phyloP scores from a whole-genome alignment of 2,329 filamentous ascomycete species.

The Penicillium sp. region DNA sequence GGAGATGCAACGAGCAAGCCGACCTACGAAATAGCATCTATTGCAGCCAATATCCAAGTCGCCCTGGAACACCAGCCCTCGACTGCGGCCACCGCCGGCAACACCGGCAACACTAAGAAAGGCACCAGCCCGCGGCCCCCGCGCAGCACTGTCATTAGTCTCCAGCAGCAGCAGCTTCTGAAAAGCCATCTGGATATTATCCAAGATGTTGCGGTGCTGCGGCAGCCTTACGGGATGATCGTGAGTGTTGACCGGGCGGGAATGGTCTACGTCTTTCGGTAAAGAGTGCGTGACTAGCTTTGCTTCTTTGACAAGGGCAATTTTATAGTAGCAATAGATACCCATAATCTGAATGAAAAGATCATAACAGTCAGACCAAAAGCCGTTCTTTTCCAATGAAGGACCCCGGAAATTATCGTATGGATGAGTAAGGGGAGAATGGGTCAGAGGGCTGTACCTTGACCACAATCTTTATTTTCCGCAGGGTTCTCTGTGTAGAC shows the following conservation, averaged over 20 bases:
- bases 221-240: constrained; percentile 89
- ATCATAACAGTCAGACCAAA: not conserved
- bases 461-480: no score
- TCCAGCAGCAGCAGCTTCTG: constrained; percentile 82
- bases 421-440: no score
- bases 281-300: not conserved
- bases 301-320: not conserved
- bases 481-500: no score
- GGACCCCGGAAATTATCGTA: not conserved
- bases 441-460: no score
- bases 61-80: constrained; percentile 63
- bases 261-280: constrained; percentile 80
- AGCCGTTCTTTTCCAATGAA: not conserved
- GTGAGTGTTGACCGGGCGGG: constrained; percentile 86
- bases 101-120: constrained; percentile 30
- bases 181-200: constrained; percentile 85
- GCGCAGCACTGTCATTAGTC: constrained; percentile 78
- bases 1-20: constrained; percentile 52
- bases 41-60: constrained; percentile 63
- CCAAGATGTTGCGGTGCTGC: constrained; percentile 81
- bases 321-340: not conserved
- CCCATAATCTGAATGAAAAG: not conserved
- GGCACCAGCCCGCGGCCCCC: constrained; percentile 53
- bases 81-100: constrained; percentile 17
- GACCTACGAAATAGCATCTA: constrained; percentile 60